Percentiles rank a stretch among this genome's conserved stretches.
Conservation (phyloP, 805 yeast species). For the Cyberlindnera xishuangbannaensis region DNA sequence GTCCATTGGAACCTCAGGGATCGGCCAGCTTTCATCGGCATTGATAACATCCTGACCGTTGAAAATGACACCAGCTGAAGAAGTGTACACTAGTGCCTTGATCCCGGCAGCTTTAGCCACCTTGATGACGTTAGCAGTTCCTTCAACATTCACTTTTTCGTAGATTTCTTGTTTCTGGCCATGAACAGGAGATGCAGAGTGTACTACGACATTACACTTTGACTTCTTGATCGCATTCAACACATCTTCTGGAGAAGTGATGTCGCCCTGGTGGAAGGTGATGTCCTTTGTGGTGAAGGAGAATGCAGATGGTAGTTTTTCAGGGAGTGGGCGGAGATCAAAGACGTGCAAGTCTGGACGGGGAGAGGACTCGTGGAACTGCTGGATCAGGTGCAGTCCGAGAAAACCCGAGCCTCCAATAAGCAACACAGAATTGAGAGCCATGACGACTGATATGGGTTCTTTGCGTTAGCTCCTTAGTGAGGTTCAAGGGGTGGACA, state of each 20-base stretch:
- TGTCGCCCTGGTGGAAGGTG: conserved; percentile 70
- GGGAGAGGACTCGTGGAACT: conserved; percentile 61
- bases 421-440: conserved; percentile 49
- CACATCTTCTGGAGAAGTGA: conserved; percentile 71
- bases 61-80: conserved; percentile 96
- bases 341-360: conserved; percentile 77
- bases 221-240: conserved; percentile 50
- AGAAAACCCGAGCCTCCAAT: conserved; percentile 97
- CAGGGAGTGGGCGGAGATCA: conserved; percentile 87
- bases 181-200: conserved; percentile 95
- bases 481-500: no score
- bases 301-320: conserved; percentile 60
- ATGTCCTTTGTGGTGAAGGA: conserved; percentile 61
- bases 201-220: conserved; percentile 74
- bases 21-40: conserved; percentile 93
- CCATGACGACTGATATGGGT: conserved; percentile 2
- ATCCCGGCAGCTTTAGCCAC: conserved; percentile 48
- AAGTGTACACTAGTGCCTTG: conserved; percentile 82
- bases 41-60: conserved; percentile 90
- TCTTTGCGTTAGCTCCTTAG: no score
- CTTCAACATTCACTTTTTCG: conserved; percentile 84
- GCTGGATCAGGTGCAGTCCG: conserved; percentile 86
- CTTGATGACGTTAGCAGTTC: conserved; percentile 70
- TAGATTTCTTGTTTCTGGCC: conserved; percentile 79
- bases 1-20: conserved; percentile 89